Base-by-base conservation (phyloP, 2,329 filamentous ascomycete genomes). In the Ceratocystis cubensis region DNA sequence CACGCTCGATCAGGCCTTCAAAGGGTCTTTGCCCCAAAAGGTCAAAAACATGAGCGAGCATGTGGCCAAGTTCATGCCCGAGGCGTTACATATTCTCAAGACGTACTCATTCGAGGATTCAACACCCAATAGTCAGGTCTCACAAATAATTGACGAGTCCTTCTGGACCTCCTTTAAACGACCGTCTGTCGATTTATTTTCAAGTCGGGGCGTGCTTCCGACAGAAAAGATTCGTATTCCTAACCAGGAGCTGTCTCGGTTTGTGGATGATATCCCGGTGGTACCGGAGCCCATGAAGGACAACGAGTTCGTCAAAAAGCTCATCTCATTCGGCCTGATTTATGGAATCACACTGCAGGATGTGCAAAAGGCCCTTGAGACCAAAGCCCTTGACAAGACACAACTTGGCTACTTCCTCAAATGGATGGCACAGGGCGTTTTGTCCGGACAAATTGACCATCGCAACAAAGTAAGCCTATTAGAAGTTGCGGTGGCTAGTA, bases 81-180 rank as follows among this genome's bases (percentile, higher is more conserved):
- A 91, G 73, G 90, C 91, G 15, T 78, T 91, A 20, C 92, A 96
- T 73, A 87, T 88, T 2, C 82, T 94, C 68, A 89, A 90, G 70
- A 93, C 94, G 20, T 99, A 94, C 73, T 89, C 88, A 0, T 96
- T 94, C 71, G 82, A 82, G 46, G 90, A 96, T 72, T 96, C 94
- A 1, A 97, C 95, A 0, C 94, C 94, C 1, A 95, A 89, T 69
- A 82, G 83, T 0, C 82, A 89, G 68, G 88, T 97, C 22, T 90
- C 91, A 0, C 85, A 91, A 72, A 88, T 90, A 69, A 90, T 99
- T 65, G 92, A 96, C 72, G 90, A 96, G 75, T 89, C 91, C 0
- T 99, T 99, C 74, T 99, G 94, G 94, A 95, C 86, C 45, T 92
- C 90, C 69, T 94, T 89, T 72, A 87, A 85, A 73, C 88, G 87